Evolutionary conservation across 2,329 filamentous ascomycete genomes (phyloP).

Genomic region (Penicillium frequentans): DNA sequence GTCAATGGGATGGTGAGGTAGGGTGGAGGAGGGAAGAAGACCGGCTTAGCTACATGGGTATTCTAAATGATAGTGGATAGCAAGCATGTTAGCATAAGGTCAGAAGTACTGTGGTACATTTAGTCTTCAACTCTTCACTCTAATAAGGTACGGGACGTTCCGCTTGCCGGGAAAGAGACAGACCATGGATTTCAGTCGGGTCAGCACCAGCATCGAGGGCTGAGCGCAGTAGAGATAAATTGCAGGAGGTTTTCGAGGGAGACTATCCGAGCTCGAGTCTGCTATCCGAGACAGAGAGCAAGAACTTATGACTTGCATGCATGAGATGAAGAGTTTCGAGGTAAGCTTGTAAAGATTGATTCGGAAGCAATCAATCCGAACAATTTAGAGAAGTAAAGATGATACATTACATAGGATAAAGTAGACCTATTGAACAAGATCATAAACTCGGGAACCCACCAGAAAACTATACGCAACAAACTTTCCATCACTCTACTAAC

Average conservation of each 20-base stretch:
- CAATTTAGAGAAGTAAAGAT: not conserved
- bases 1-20: not conserved
- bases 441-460: not conserved
- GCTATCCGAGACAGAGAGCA: slow-evolving; percentile 25
- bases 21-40: not conserved
- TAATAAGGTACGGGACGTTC: not conserved
- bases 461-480: not conserved
- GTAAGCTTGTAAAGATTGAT: not conserved
- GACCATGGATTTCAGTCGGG: not conserved
- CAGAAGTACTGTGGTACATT: not conserved
- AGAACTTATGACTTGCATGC: not conserved
- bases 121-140: not conserved
- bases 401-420: not conserved
- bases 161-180: slow-evolving; percentile 4
- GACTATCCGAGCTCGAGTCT: slow-evolving; percentile 12
- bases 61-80: not conserved
- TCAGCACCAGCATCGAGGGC: slow-evolving; percentile 11
- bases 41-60: not conserved
- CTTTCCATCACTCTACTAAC: not conserved
- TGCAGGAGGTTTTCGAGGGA: slow-evolving; percentile 10
- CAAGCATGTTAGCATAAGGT: not conserved
- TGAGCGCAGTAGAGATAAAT: slow-evolving; percentile 4
- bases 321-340: not conserved
- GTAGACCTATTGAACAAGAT: too few species aligned
- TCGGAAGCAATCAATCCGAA: not conserved